A percentile compares a stretch with the other conserved stretches of the same genome.
Conservation (phyloP, 148 eudicot genomes). For the Cornus suecica region DNA sequence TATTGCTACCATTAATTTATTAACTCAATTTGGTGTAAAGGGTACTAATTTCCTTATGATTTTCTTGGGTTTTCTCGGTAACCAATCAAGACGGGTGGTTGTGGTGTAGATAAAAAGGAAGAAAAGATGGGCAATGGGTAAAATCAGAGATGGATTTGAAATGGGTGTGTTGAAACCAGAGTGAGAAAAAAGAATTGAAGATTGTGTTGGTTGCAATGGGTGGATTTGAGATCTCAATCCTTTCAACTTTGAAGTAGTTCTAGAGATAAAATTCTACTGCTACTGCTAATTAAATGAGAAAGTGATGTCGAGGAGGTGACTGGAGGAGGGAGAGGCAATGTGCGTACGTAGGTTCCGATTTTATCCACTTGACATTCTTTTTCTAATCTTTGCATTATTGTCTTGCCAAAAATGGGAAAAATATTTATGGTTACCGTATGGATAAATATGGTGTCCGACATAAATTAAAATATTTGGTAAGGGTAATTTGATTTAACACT, state of each 20-base stretch:
- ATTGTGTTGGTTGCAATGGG: background rate
- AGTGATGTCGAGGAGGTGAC: too few species aligned
- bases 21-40: background rate
- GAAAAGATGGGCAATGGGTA: slow-evolving; percentile 32
- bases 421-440: too few species aligned
- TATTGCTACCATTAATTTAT: slow-evolving; percentile 36
- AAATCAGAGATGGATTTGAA: background rate
- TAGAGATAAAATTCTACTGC: too few species aligned
- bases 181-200: slow-evolving; percentile 16
- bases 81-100: background rate
- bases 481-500: too few species aligned
- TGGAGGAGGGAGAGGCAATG: too few species aligned
- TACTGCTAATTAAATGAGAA: too few species aligned
- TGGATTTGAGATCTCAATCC: background rate
- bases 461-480: too few species aligned
- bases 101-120: slow-evolving; percentile 35
- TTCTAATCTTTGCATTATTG: too few species aligned
- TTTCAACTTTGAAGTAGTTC: background rate
- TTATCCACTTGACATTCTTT: too few species aligned
- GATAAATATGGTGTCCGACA: too few species aligned
- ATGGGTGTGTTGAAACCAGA: background rate
- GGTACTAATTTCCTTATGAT: background rate
- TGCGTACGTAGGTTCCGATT: too few species aligned
- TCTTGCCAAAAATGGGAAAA: too few species aligned
- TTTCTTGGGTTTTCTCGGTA: background rate